Conservation (phyloP, 1,284 basidiomycete genomes). For the Pulveroboletus sp. region DNA sequence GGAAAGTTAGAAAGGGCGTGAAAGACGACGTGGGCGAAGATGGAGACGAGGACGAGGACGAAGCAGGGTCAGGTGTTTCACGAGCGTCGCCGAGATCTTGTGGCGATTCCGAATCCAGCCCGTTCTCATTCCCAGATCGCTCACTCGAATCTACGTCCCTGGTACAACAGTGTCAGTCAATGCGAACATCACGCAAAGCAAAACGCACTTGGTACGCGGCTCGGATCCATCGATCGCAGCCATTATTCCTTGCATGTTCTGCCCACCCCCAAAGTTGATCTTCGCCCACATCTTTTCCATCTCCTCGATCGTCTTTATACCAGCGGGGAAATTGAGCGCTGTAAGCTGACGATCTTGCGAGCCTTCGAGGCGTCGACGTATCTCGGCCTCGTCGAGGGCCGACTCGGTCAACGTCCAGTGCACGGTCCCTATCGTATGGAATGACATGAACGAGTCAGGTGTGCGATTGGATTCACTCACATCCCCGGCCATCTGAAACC, state of each 20-base stretch:
- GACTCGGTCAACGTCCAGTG: slow-evolving; percentile 51
- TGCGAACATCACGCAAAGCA: no score
- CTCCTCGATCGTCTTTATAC: slow-evolving; percentile 42
- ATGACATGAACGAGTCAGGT: neutral
- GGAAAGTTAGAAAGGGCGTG: slow-evolving; percentile 17
- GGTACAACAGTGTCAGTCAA: neutral
- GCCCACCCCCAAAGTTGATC: slow-evolving; percentile 47
- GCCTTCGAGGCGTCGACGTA: slow-evolving; percentile 37
- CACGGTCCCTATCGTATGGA: slow-evolving; percentile 49
- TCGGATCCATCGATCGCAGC: neutral
- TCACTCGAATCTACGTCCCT: neutral
- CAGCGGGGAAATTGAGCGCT: slow-evolving; percentile 49
- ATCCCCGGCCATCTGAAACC: slow-evolving; percentile 37
- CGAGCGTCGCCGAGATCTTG: neutral
- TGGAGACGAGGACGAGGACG: neutral
- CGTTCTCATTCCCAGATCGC: neutral
- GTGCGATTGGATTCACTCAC: slow-evolving; percentile 36
- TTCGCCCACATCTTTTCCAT: slow-evolving; percentile 51
- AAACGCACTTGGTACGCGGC: neutral
- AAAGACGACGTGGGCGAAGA: neutral
- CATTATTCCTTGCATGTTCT: slow-evolving; percentile 8
- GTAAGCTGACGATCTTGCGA: slow-evolving; percentile 45
- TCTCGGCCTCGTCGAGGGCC: slow-evolving; percentile 32
- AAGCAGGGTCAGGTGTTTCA: neutral
- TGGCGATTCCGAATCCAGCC: neutral